Conservation (phyloP, 2,329 filamentous ascomycete species). For the Aspergillus clavatus region DNA sequence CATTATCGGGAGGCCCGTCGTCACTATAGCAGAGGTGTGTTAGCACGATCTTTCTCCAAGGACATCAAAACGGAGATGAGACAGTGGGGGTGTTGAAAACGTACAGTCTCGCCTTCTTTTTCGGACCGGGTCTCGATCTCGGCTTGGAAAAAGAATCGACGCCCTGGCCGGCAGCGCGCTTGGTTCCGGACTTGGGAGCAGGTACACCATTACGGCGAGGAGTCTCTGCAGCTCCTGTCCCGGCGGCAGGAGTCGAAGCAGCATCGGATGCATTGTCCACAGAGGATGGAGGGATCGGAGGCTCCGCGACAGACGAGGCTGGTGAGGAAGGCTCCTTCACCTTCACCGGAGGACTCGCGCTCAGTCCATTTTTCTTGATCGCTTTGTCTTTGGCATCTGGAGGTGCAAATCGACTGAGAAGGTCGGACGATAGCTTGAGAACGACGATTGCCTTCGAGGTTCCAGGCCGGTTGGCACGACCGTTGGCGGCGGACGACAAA, state of each 20-base stretch:
- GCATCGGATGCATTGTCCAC: slow-evolving; percentile 40
- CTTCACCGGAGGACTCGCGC: slow-evolving; percentile 22
- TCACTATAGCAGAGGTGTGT: slow-evolving; percentile 36
- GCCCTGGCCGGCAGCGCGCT: slow-evolving; percentile 51
- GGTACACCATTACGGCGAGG: slow-evolving; percentile 73
- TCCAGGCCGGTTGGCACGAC: slow-evolving; percentile 32
- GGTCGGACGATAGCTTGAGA: slow-evolving; percentile 37
- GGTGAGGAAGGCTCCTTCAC: slow-evolving; percentile 32
- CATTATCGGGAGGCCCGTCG: slow-evolving; percentile 45
- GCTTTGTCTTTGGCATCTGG: slow-evolving; percentile 19
- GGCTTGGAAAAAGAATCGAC: slow-evolving; percentile 63
- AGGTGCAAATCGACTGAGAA: slow-evolving; percentile 34
- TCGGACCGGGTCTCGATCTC: slow-evolving; percentile 84
- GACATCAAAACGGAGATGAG: too few relatives aligned
- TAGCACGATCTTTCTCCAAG: too few relatives aligned
- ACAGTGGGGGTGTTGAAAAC: slow-evolving; percentile 37
- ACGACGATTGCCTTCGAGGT: slow-evolving; percentile 32
- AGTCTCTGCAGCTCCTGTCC: slow-evolving; percentile 40
- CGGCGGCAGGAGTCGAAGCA: slow-evolving; percentile 37
- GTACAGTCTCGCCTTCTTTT: slow-evolving; percentile 93
- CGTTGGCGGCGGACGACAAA: slow-evolving; percentile 25
- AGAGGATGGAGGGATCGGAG: slow-evolving; percentile 33
- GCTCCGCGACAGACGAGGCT: slow-evolving; percentile 32
- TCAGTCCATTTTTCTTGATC: slow-evolving; percentile 17
- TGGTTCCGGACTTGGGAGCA: slow-evolving; percentile 60